Percentiles rank a stretch among this genome's conserved stretches.
phyloP scores from a whole-genome alignment of 1,284 basidiomycete species.

The Xerocomus cyaneibrunnescens region DNA sequence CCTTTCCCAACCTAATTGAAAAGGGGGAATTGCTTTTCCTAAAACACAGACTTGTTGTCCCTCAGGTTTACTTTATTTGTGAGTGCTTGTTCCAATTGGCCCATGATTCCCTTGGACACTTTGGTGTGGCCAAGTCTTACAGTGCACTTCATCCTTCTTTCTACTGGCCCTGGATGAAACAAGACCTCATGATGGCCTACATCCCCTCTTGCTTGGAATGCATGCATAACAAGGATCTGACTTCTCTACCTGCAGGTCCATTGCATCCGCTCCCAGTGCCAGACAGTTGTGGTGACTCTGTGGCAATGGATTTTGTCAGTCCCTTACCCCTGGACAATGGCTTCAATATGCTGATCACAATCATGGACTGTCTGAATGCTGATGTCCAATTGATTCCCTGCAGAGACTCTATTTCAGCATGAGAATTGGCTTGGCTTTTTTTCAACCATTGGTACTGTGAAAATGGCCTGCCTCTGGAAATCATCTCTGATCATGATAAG shows the following conservation, averaged over 20 bases:
- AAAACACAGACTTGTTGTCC: background rate
- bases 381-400: background rate
- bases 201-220: background rate
- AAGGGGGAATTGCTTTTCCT: background rate
- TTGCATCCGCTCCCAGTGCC: background rate
- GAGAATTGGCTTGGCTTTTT: background rate
- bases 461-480: too few species aligned
- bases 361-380: background rate
- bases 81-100: background rate
- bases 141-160: fast-evolving
- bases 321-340: too few species aligned
- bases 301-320: too few species aligned
- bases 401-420: background rate
- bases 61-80: too few species aligned
- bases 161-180: too few species aligned
- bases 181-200: too few species aligned
- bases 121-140: background rate
- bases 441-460: background rate
- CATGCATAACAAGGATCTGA: background rate
- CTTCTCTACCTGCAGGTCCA: background rate
- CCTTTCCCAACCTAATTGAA: background rate
- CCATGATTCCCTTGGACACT: background rate
- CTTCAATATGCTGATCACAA: background rate
- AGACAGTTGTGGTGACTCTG: background rate
- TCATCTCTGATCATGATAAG: too few species aligned